These are phyloP conservation scores for Phaeomoniella chlamydospora DNA, from an alignment of 2,329 filamentous ascomycete species.

Conservation along the genomic window DNA sequence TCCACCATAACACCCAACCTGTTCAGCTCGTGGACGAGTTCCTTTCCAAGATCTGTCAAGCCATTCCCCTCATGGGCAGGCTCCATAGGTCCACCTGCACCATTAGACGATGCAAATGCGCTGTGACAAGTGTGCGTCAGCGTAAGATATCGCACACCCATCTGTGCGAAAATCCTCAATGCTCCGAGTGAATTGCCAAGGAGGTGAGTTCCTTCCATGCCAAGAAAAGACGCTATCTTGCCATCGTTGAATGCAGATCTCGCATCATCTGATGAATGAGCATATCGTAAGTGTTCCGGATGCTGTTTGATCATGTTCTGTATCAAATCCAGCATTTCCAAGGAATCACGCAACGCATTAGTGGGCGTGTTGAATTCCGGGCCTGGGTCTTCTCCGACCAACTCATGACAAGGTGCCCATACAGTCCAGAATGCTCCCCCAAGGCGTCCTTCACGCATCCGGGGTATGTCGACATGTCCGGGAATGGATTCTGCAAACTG, in stretches of 20 bases:
- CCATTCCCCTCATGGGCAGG: too few species aligned
- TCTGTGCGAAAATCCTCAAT: conserved; percentile 10
- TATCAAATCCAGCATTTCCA: conserved; percentile 14
- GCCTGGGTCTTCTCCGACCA: conserved; percentile 10
- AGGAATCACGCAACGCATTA: conserved; percentile 13
- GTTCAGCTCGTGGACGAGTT: conserved; percentile 14
- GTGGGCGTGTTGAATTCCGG: neutral
- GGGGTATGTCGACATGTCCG: conserved; percentile 13
- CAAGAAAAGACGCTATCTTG: conserved; percentile 11
- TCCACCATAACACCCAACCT: conserved; percentile 15
- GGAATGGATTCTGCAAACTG: too few species aligned
- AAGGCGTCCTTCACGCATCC: conserved; percentile 13
- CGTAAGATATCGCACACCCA: conserved; percentile 13
- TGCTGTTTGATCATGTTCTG: conserved; percentile 12
- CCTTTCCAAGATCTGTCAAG: conserved; percentile 10
- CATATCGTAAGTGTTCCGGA: conserved; percentile 13
- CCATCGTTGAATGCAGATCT: conserved; percentile 8
- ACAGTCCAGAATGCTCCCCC: conserved; percentile 18
- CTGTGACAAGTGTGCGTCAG: conserved; percentile 16
- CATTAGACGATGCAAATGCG: too few species aligned
- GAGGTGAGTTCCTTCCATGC: conserved; percentile 14
- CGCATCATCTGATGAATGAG: conserved; percentile 9
- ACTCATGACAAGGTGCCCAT: conserved; percentile 12
- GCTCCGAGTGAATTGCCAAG: conserved; percentile 11
- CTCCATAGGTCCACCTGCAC: too few species aligned